Base-by-base conservation (phyloP, 192 early-diverging fungal genomes). In the Backusella psychrophila region DNA sequence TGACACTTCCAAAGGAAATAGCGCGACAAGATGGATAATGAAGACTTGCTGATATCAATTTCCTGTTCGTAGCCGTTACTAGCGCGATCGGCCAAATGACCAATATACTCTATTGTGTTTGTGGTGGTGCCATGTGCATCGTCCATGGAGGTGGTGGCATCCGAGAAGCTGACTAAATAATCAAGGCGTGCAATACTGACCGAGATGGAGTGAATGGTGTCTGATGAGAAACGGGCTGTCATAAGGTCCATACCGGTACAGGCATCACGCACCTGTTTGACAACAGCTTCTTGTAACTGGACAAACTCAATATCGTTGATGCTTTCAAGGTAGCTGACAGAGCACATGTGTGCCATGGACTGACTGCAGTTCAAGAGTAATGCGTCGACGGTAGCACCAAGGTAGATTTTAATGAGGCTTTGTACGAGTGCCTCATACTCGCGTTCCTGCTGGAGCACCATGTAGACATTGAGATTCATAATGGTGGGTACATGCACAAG, bases 351-450 rank as follows among this genome's bases (percentile, higher is more conserved):
- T 8, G 78, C 75, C 5, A 89, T 66, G 26, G 84, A 79, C 39
- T 59, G 33, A n/a, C 81, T 82, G 33, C 86, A 87, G 34, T 83
- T 75, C 26, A 46, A 42, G 11, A 87, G 77, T 4, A 89, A 80
- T 6, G 79, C 72, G 11, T 81, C 66, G 12, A 79, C 59, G 1
- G 77, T 86, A 14, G 85, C 78, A 36, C 82, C 81, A 41, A 82
- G 74, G 69, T 82, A 89, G 19, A 86, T 73, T 52, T 83, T 82
- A 68, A 81, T 77, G 11, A 87, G 74, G 36, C 83, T 79, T 17
- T 87, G 82, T 6, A 89, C 73, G 33, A 89, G 53, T 23, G 79
- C 79, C 44, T 87, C 83, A 44, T 81, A 89, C 31, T 85, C 80
- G 79, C 82, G 70, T 71, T 76, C 42, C 77, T 84, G 81, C 8